phyloP scores from a whole-genome alignment of 495 filamentous ascomycete species.

The Neurospora sp. region DNA sequence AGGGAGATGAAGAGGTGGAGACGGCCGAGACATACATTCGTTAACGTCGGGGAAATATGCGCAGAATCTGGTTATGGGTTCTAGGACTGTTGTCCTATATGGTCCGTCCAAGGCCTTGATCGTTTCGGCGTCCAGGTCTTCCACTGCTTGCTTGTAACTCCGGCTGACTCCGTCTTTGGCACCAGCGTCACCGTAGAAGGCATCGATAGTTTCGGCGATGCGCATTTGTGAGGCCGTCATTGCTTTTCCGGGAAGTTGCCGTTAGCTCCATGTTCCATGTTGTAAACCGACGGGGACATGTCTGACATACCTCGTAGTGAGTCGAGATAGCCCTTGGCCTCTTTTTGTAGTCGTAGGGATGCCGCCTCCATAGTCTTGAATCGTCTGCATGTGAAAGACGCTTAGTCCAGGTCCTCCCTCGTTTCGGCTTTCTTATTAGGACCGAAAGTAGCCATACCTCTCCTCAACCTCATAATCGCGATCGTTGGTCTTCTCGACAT shows the following conservation, averaged over 20 bases:
- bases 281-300: background rate
- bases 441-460: conserved; percentile 42
- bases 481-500: conserved; percentile 96
- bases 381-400: conserved; percentile 41
- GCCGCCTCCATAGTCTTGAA: conserved; percentile 96
- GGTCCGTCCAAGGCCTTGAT: conserved; percentile 98
- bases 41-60: conserved; percentile 99
- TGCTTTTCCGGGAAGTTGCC: conserved; percentile 37
- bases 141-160: conserved; percentile 95
- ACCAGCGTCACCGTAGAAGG: conserved; percentile 95
- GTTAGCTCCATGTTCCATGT: conserved; percentile 3
- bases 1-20: background rate
- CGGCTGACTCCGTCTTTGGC: conserved; percentile 88
- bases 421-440: background rate
- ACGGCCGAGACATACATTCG: conserved; percentile 54
- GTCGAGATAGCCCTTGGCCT: conserved; percentile 95
- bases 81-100: conserved; percentile 86
- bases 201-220: conserved; percentile 97
- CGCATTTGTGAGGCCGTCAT: conserved; percentile 99
- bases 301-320: conserved; percentile 65
- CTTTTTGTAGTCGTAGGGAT: conserved; percentile 83
- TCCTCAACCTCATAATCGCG: conserved; percentile 98
- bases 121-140: conserved; percentile 93
- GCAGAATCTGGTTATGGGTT: conserved; percentile 91
- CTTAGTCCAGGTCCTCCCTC: conserved; percentile 1